Percentiles rank a stretch among this genome's conserved stretches.
Conservation (phyloP, 1,284 basidiomycete species). For the Leccinum ponderosum region DNA sequence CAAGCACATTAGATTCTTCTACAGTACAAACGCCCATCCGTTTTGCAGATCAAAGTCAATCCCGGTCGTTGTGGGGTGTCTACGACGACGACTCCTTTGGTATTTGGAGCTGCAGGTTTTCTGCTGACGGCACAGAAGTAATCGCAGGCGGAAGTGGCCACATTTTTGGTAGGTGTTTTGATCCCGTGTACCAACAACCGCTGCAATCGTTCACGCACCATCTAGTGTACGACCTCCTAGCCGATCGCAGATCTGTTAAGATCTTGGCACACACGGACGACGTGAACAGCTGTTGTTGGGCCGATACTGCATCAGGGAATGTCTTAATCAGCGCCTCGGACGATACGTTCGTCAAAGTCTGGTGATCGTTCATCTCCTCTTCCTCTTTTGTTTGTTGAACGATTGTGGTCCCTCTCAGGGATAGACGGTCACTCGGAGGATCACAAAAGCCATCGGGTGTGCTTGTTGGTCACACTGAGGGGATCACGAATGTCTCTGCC, state of each 20-base stretch:
- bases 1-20: constrained; percentile 75
- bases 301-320: constrained; percentile 89
- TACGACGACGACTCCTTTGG: constrained; percentile 60
- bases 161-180: constrained; percentile 63
- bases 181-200: not conserved
- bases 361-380: constrained; percentile 50
- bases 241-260: constrained; percentile 76
- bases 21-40: constrained; percentile 72
- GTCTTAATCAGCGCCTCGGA: constrained; percentile 94
- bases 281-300: constrained; percentile 96
- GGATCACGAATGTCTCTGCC: constrained; percentile 86
- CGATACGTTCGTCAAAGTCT: constrained; percentile 93
- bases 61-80: constrained; percentile 34
- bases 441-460: constrained; percentile 88
- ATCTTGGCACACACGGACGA: constrained; percentile 88
- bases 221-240: constrained; percentile 87
- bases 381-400: not conserved
- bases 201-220: constrained; percentile 1
- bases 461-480: constrained; percentile 93
- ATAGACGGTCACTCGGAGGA: constrained; percentile 83
- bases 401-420: constrained; percentile 52
- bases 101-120: constrained; percentile 95
- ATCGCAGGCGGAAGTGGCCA: constrained; percentile 74
- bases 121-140: constrained; percentile 93
- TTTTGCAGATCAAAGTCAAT: constrained; percentile 55